Conservation (phyloP, 2,329 filamentous ascomycete genomes). For the Epichloe uncinata region DNA sequence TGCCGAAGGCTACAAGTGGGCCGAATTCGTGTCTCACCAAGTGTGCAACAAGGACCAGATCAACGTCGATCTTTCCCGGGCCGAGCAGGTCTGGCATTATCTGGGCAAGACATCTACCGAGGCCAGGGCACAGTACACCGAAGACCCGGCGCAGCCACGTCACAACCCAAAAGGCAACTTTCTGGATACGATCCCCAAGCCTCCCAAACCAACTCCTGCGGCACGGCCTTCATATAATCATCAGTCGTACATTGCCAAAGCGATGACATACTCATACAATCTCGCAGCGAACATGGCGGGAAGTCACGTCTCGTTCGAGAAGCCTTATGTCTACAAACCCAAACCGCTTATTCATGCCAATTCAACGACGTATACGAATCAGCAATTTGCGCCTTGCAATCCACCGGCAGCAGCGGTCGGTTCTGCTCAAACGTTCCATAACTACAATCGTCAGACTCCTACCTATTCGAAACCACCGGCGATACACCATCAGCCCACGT, state of each 20-base stretch:
- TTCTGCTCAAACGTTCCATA: conserved; percentile 2
- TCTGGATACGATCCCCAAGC: conserved; percentile 53
- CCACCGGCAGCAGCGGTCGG: neutral
- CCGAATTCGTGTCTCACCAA: conserved; percentile 61
- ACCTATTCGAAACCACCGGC: neutral
- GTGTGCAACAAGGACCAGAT: conserved; percentile 45
- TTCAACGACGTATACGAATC: conserved; percentile 11
- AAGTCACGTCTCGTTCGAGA: conserved; percentile 21
- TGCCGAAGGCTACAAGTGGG: conserved; percentile 56
- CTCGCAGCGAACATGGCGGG: neutral
- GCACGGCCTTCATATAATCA: conserved; percentile 11
- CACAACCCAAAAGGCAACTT: conserved; percentile 61
- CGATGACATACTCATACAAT: conserved; percentile 7
- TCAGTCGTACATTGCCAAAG: conserved; percentile 6
- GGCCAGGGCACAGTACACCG: conserved; percentile 80
- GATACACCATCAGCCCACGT: neutral
- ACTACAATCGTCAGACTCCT: conserved; percentile 8
- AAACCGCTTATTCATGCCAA: conserved; percentile 16
- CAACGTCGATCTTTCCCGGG: conserved; percentile 58
- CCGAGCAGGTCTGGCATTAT: conserved; percentile 78
- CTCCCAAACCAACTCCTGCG: conserved; percentile 23
- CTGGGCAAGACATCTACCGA: conserved; percentile 79
- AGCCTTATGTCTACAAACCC: conserved; percentile 42
- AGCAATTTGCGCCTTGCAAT: conserved; percentile 11
- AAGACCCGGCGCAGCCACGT: conserved; percentile 46